Percentiles rank a stretch among this genome's conserved stretches.
Conservation (phyloP, 1,284 basidiomycete genomes). For the Pyrrhoderma noxium region DNA sequence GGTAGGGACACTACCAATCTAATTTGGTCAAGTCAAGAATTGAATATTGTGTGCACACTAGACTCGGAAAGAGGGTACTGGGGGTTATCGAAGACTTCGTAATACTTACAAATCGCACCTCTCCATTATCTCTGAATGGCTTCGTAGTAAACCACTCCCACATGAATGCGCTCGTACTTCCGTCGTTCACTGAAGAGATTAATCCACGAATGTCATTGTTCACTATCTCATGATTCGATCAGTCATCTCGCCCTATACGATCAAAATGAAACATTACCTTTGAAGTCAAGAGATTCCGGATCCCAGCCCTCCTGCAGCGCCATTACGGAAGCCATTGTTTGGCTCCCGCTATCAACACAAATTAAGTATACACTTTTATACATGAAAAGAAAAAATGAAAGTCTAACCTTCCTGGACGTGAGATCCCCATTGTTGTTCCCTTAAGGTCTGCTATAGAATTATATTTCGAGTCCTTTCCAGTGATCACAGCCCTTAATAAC, state of each 20-base stretch:
- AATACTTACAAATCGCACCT: slow-evolving; percentile 71
- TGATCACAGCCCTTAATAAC: slow-evolving; percentile 79
- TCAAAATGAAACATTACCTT: slow-evolving; percentile 47
- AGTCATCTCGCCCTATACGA: neutral
- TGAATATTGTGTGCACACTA: neutral
- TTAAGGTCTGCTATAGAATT: slow-evolving; percentile 70
- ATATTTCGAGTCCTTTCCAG: slow-evolving; percentile 72
- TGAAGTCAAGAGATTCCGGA: slow-evolving; percentile 64
- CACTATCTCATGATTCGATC: slow-evolving; percentile 56
- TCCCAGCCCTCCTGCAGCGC: slow-evolving; percentile 81
- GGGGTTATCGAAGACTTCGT: neutral
- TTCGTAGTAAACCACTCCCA: slow-evolving; percentile 99
- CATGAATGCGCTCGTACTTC: slow-evolving; percentile 76
- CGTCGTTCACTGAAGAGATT: slow-evolving; percentile 85
- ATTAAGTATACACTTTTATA: neutral
- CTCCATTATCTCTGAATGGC: slow-evolving; percentile 77
- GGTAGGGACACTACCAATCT: slow-evolving; percentile 85
- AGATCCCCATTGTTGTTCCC: slow-evolving; percentile 84
- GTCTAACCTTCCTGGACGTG: slow-evolving; percentile 70
- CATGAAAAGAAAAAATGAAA: neutral
- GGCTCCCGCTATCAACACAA: slow-evolving; percentile 83
- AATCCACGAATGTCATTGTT: slow-evolving; percentile 89
- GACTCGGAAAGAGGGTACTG: no score
- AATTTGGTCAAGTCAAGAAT: neutral
- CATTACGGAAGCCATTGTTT: slow-evolving; percentile 96